Evolutionary conservation across 768 basidiomycete species (phyloP).

Genomic region (Crucibulum laeve): DNA sequence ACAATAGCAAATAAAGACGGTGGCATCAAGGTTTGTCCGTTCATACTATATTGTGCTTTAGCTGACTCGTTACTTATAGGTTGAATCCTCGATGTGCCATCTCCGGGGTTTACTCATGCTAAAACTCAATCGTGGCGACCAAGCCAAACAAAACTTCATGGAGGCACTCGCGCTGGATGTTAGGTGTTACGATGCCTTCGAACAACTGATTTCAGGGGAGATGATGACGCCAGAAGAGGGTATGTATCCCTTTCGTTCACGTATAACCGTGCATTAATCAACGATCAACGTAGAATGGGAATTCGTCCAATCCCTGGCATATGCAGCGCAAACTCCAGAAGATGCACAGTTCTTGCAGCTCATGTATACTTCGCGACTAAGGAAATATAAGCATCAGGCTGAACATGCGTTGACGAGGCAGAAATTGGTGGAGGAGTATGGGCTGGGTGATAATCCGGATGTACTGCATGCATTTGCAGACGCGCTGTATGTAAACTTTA

Average conservation of each 20-base stretch:
- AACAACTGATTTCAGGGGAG: conserved; percentile 83
- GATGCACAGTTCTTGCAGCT: conserved; percentile 90
- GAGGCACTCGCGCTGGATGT: conserved; percentile 93
- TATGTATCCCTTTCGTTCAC: conserved; percentile 21
- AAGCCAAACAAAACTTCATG: conserved; percentile 93
- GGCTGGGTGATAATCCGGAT: conserved; percentile 87
- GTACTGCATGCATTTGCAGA: conserved; percentile 90
- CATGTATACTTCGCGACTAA: conserved; percentile 87
- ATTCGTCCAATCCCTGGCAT: conserved; percentile 83
- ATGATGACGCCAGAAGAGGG: conserved; percentile 98
- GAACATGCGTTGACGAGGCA: conserved; percentile 81
- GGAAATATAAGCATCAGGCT: conserved; percentile 81
- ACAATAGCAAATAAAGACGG: conserved; percentile 82
- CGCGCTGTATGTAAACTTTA: conserved; percentile 79
- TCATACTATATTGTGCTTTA: neutral
- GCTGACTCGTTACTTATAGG: conserved; percentile 37
- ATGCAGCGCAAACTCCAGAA: conserved; percentile 76
- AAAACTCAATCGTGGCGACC: conserved; percentile 84
- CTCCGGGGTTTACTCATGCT: conserved; percentile 91
- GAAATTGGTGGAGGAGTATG: conserved; percentile 78
- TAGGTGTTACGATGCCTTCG: conserved; percentile 95
- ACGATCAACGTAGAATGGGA: conserved; percentile 75
- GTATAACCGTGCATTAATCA: neutral
- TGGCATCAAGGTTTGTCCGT: conserved; percentile 77
- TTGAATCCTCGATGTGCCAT: conserved; percentile 97